These are phyloP conservation scores for Flammula alnicola DNA, from an alignment of 1,284 basidiomycete species.

Conservation along the genomic window DNA sequence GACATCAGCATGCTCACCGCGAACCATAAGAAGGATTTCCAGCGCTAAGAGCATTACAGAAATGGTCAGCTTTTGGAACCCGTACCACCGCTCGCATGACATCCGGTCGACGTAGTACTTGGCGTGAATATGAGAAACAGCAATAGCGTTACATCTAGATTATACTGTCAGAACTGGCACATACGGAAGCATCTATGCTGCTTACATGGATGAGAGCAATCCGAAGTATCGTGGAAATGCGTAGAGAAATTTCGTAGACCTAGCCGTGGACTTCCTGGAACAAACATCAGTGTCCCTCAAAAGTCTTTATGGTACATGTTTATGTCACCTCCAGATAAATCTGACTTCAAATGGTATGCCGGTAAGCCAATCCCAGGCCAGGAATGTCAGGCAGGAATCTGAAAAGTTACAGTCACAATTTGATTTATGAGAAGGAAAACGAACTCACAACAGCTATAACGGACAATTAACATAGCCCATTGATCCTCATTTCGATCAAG, in stretches of 20 bases:
- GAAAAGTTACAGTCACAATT: too few species aligned
- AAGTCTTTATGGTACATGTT: not conserved
- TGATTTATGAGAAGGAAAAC: not conserved
- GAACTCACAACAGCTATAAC: constrained; percentile 3
- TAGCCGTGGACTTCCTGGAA: constrained; percentile 1
- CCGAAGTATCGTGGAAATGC: constrained; percentile 6
- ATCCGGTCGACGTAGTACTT: not conserved
- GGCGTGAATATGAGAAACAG: constrained; percentile 3
- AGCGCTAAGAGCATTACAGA: not conserved
- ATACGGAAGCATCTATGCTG: not conserved
- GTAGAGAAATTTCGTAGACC: not conserved
- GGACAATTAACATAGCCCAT: constrained; percentile 3
- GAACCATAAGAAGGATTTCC: constrained; percentile 6
- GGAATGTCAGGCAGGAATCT: constrained; percentile 3
- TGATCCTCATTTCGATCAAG: too few species aligned
- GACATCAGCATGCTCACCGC: not conserved
- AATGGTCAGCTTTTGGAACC: not conserved
- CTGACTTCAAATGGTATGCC: constrained; percentile 1
- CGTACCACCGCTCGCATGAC: not conserved
- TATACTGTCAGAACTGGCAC: not conserved
- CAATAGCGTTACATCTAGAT: not conserved
- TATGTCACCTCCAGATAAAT: constrained; percentile 4
- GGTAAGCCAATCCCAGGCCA: constrained; percentile 5
- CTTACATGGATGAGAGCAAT: constrained; percentile 2
- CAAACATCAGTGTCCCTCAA: too few species aligned